phyloP scores from a whole-genome alignment of 2,329 filamentous ascomycete genomes.

The Chaetoscypha palmicola region DNA sequence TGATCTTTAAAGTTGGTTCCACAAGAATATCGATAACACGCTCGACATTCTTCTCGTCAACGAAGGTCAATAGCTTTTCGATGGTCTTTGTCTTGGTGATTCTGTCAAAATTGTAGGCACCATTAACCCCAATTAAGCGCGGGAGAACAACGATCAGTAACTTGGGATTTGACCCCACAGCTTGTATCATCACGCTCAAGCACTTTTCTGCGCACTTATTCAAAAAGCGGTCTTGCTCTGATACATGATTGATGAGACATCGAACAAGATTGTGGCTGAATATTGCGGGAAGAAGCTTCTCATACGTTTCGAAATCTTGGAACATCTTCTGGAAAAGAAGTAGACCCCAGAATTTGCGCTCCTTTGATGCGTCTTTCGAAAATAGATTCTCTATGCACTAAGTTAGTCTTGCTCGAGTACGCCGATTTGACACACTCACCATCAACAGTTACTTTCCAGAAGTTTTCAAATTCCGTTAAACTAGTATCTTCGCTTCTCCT shows the following conservation, averaged over 20 bases:
- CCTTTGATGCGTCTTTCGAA: slow-evolving; percentile 70
- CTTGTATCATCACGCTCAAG: slow-evolving; percentile 61
- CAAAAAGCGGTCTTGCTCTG: slow-evolving; percentile 69
- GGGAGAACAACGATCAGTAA: slow-evolving; percentile 55
- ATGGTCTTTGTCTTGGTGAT: slow-evolving; percentile 80
- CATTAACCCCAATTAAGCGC: slow-evolving; percentile 62
- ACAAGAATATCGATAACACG: slow-evolving; percentile 43
- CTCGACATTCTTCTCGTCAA: slow-evolving; percentile 25
- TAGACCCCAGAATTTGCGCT: slow-evolving; percentile 89
- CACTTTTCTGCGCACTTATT: slow-evolving; percentile 72
- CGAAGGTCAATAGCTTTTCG: slow-evolving; percentile 43
- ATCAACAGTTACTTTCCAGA: slow-evolving; percentile 84
- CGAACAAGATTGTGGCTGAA: slow-evolving; percentile 81
- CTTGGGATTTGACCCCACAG: slow-evolving; percentile 53
- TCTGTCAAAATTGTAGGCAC: slow-evolving; percentile 75
- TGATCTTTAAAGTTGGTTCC: slow-evolving; percentile 35
- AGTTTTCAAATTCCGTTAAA: slow-evolving; percentile 54
- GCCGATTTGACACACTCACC: slow-evolving; percentile 54
- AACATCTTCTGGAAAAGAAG: slow-evolving; percentile 76
- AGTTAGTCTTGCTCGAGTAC: too few relatives aligned
- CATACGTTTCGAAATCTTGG: slow-evolving; percentile 41
- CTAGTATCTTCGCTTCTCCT: slow-evolving; percentile 26
- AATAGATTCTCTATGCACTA: slow-evolving; percentile 66
- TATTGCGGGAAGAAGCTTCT: slow-evolving; percentile 47
- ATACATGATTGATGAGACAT: slow-evolving; percentile 76